Evolutionary conservation across 139 green algal genomes (phyloP), one percentile per base, ranked within the genome.

Genomic region (Chlorella sp.): DNA sequence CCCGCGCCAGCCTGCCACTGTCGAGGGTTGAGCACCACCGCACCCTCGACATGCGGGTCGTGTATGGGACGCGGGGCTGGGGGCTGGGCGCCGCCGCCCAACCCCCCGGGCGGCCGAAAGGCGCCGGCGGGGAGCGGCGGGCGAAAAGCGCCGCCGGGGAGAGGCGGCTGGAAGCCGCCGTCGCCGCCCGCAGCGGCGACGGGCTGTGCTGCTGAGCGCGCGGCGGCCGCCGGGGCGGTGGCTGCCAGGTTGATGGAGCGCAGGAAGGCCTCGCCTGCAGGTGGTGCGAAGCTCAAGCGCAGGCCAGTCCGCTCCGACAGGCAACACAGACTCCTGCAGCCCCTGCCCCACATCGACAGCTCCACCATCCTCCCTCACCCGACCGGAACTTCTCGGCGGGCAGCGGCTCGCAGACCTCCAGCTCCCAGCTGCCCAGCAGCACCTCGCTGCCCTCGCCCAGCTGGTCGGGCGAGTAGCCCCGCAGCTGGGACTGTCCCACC

Each of bases 1-100:
- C 80, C 77, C 15, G 82, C 48, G 15, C 85, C 85, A 12, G 74
- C 66, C 5, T 76, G 33, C 82, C 83, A 92, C 69, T 91, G 83
- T 46, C n/a, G 7, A 3, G 23, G 31, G 35, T 95, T 95, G 19
- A 95, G 61, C 19, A 96, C 68, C 3, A 95, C 15, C 0, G 88
- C 87, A 0, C 73, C 84, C 0, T 80, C 70, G 2, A 66, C 79
- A 9, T 78, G 40, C 2, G 89, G 84, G 67, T 92, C 88, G 61
- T 94, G 84, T 77, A 92, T 73, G 5, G 27, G 66, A 25, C 33
- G 62, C 35, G 75, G 71, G 33, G 25, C 29, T 40, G 23, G 33
- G 64, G 25, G 40, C 67, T 73, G 55, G 48, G 3, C 31, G 31
- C n/a, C 23, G 56, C 36, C 12, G 35, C 61, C 38, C 14, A 23